These are phyloP conservation scores for Cyclotella distinguenda DNA, from an alignment of 108 stramenopile genomes.

Conservation along the genomic window DNA sequence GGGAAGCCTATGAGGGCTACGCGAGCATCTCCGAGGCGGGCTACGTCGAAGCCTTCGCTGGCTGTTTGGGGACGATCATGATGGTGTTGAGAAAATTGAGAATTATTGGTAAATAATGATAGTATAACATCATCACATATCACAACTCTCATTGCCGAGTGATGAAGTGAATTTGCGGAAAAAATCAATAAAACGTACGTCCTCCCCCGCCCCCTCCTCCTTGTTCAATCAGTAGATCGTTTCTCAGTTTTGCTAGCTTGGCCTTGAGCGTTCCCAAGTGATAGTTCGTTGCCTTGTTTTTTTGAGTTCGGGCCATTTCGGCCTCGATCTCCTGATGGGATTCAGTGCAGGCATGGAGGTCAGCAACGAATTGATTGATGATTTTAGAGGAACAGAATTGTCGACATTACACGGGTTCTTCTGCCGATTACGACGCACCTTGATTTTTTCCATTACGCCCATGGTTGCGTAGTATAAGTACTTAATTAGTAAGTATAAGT, in stretches of 20 bases:
- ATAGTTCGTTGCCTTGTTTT: constrained; percentile 88
- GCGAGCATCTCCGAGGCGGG: constrained; percentile 93
- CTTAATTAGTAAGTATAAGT: no score
- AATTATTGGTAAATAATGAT: no score
- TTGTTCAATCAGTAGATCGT: constrained; percentile 89
- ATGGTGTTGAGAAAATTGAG: no score
- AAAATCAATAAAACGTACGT: constrained; percentile 20
- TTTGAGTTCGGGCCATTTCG: constrained; percentile 96
- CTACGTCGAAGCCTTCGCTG: constrained; percentile 92
- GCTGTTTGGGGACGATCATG: no score
- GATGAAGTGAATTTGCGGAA: background rate
- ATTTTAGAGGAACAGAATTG: background rate
- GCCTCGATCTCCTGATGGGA: constrained; percentile 79
- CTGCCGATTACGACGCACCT: constrained; percentile 39
- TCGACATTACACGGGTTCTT: background rate
- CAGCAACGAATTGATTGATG: background rate
- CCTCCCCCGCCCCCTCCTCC: constrained; percentile 76
- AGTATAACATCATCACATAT: no score
- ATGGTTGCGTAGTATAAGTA: constrained; percentile 16
- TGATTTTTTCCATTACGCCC: constrained; percentile 47
- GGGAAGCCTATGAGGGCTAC: constrained; percentile 98
- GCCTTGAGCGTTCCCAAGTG: constrained; percentile 97
- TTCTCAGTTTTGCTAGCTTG: constrained; percentile 94
- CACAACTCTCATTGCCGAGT: no score
- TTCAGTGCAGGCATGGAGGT: background rate